These are phyloP conservation scores for Meyerozyma athensensis DNA, from an alignment of 1,139 yeast species.

Conservation along the genomic window DNA sequence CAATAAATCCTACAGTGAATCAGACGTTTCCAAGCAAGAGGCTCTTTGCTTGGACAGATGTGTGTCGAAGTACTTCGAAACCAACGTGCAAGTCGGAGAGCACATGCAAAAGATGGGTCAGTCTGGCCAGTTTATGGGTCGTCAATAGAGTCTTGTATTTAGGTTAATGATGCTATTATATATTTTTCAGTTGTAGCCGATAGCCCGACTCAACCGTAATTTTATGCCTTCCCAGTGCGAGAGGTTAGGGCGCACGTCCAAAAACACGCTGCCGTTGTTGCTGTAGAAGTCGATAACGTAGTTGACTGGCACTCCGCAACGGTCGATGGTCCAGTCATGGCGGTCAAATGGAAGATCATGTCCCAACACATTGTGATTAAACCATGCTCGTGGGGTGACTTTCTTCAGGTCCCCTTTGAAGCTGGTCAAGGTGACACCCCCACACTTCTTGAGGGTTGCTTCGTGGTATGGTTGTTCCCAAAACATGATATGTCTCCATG, in stretches of 20 bases:
- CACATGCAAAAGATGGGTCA: constrained; percentile 75
- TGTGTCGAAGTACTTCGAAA: constrained; percentile 93
- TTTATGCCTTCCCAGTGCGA: constrained; percentile 76
- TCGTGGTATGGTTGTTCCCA: constrained; percentile 75
- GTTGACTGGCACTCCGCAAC: constrained; percentile 81
- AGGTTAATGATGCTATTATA: constrained; percentile 6
- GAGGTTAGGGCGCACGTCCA: constrained; percentile 90
- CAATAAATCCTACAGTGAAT: constrained; percentile 57
- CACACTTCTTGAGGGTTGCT: constrained; percentile 50
- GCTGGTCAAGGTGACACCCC: constrained; percentile 79
- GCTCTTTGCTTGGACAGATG: constrained; percentile 94
- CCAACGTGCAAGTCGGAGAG: constrained; percentile 95
- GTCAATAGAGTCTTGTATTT: constrained; percentile 22
- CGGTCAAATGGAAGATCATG: constrained; percentile 84
- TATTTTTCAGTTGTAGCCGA: constrained; percentile 33
- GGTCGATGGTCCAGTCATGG: constrained; percentile 90
- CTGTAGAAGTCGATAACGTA: constrained; percentile 92
- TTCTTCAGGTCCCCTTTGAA: constrained; percentile 87
- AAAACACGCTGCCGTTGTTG: constrained; percentile 62
- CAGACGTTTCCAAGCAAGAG: constrained; percentile 80
- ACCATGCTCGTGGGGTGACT: constrained; percentile 84
- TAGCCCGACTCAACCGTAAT: constrained; percentile 55
- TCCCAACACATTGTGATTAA: constrained; percentile 58
- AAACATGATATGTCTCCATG: constrained; percentile 76
- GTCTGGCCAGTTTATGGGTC: constrained; percentile 48